Conservation (phyloP, 768 basidiomycete species). For the Dentipellis sp. region DNA sequence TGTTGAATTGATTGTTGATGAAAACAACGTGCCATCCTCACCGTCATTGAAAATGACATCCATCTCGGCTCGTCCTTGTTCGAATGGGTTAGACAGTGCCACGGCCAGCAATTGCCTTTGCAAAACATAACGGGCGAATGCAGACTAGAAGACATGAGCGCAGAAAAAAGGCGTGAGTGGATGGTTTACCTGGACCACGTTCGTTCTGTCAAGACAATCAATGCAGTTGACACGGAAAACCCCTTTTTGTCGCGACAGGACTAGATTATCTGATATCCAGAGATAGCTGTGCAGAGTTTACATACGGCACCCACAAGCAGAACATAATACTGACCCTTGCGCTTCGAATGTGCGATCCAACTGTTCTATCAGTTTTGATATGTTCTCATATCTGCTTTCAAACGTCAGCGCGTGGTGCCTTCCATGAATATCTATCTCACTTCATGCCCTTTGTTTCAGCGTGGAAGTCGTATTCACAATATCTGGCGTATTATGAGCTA, state of each 20-base stretch:
- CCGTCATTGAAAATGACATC: constrained; percentile 78
- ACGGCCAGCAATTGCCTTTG: constrained; percentile 66
- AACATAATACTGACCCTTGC: constrained; percentile 50
- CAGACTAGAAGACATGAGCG: constrained; percentile 47
- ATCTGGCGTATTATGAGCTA: constrained; percentile 30
- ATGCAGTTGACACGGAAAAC: constrained; percentile 92
- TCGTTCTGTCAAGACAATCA: constrained; percentile 91
- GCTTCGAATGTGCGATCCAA: constrained; percentile 68
- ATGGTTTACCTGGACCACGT: constrained; percentile 70
- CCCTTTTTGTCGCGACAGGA: constrained; percentile 76
- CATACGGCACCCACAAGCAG: not conserved
- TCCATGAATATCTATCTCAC: constrained; percentile 29
- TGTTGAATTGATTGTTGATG: constrained; percentile 2
- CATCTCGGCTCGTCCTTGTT: constrained; percentile 45
- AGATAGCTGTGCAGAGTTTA: constrained; percentile 47
- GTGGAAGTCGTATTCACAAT: constrained; percentile 88
- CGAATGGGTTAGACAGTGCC: constrained; percentile 50
- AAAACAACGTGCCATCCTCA: constrained; percentile 20
- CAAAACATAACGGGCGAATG: constrained; percentile 80
- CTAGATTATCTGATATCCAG: constrained; percentile 64
- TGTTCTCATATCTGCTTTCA: constrained; percentile 71
- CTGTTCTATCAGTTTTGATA: constrained; percentile 62
- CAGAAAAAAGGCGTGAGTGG: not conserved
- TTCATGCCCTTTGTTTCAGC: constrained; percentile 92
- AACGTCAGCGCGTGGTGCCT: constrained; percentile 5